These are phyloP conservation scores for Sungouiella thailandica DNA, from an alignment of 805 yeast genomes.

Conservation along the genomic window DNA sequence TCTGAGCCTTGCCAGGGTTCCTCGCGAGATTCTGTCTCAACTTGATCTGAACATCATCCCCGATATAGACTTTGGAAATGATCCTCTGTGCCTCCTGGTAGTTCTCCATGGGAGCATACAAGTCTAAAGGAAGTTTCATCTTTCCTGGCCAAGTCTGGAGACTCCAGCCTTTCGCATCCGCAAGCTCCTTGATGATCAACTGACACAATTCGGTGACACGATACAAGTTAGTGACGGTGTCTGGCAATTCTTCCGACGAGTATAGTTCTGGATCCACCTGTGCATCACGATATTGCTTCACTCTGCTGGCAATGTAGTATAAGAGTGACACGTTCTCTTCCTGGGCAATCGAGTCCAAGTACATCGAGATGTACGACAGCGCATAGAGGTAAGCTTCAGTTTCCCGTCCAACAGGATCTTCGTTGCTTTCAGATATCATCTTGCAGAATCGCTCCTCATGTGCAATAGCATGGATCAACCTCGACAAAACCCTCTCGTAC, in stretches of 20 bases:
- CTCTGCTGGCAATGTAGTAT: slow-evolving; percentile 70
- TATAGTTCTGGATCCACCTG: slow-evolving; percentile 28
- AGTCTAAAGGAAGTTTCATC: slow-evolving; percentile 61
- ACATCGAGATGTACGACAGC: slow-evolving; percentile 55
- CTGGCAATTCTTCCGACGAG: slow-evolving; percentile 18
- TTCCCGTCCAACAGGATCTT: slow-evolving; percentile 7
- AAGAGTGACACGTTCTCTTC: slow-evolving; percentile 66
- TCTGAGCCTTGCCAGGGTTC: slow-evolving; percentile 2
- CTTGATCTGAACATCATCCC: slow-evolving; percentile 39
- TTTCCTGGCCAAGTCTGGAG: slow-evolving; percentile 81
- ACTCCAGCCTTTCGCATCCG: slow-evolving; percentile 60
- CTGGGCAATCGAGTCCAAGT: slow-evolving; percentile 53
- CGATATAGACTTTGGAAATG: slow-evolving; percentile 51
- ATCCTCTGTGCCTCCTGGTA: slow-evolving; percentile 53
- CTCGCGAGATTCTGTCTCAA: slow-evolving; percentile 27
- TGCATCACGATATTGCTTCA: slow-evolving; percentile 72
- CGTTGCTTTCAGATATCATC: slow-evolving; percentile 23
- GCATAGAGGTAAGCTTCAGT: slow-evolving; percentile 46
- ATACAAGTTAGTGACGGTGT: slow-evolving; percentile 45
- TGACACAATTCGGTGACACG: slow-evolving; percentile 71
- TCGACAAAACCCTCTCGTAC: slow-evolving; percentile 62
- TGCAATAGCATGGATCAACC: slow-evolving; percentile 65
- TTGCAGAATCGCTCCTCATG: slow-evolving; percentile 66
- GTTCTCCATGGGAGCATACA: slow-evolving; percentile 59
- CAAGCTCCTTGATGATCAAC: slow-evolving; percentile 52